Percentiles rank a stretch among this genome's conserved stretches.
phyloP scores from a whole-genome alignment of 2,329 filamentous ascomycete genomes.

The Fusarium sp. region DNA sequence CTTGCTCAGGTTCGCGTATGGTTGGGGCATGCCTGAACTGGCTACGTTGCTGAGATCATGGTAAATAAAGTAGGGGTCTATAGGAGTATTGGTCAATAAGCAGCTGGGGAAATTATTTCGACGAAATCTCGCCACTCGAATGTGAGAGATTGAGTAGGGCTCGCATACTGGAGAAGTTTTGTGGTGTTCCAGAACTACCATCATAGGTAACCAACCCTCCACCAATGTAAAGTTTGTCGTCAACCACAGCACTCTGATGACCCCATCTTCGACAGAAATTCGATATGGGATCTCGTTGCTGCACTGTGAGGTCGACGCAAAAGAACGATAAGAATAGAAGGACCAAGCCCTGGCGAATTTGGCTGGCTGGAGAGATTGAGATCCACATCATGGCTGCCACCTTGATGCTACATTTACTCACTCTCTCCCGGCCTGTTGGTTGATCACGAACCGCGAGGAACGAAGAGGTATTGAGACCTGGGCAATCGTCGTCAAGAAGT shows the following conservation, averaged over 20 bases:
- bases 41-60: slow-evolving; percentile 63
- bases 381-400: slow-evolving; percentile 41
- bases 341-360: slow-evolving; percentile 28
- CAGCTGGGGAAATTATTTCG: neutral
- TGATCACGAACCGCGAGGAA: slow-evolving; percentile 5
- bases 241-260: slow-evolving; percentile 70
- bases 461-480: slow-evolving; percentile 6
- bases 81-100: slow-evolving; percentile 12
- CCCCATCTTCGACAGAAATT: slow-evolving; percentile 66
- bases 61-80: slow-evolving; percentile 57
- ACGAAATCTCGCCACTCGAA: neutral
- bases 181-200: slow-evolving; percentile 57
- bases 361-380: slow-evolving; percentile 30
- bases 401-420: slow-evolving; percentile 37
- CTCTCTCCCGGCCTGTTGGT: slow-evolving; percentile 23
- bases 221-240: slow-evolving; percentile 70
- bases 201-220: slow-evolving; percentile 68
- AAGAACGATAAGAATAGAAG: slow-evolving; percentile 34
- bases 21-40: slow-evolving; percentile 60
- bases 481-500: slow-evolving; percentile 1
- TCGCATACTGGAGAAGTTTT: slow-evolving; percentile 67
- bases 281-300: slow-evolving; percentile 61
- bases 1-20: slow-evolving; percentile 68
- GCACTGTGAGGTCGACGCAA: slow-evolving; percentile 38
- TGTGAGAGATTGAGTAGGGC: neutral